Base-by-base conservation (phyloP, 2,329 filamentous ascomycete species). In the Botrytis deweyae region DNA sequence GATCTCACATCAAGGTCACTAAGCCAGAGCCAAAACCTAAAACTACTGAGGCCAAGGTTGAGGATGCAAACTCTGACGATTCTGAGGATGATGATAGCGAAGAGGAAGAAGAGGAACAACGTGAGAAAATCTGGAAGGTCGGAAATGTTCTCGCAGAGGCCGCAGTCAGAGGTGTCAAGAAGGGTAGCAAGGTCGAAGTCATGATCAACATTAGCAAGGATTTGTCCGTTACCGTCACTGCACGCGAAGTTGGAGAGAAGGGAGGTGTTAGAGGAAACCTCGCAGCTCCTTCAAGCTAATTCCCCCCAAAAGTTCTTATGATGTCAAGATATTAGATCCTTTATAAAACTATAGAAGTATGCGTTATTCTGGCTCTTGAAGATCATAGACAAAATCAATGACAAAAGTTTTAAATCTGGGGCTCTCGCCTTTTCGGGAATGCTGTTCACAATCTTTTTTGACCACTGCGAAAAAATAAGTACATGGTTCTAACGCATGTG, bases 101-200 rank as follows among this genome's bases (percentile, higher is more conserved):
- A 62, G 94, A 97, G 52, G 94, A 97, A 79, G 92, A 92, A 72
- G 93, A 97, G 83, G 95, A 98, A 85, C 88, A 91, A 80, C 88
- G 95, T 77, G 93, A 97, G 85, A 94, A 96, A 88, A 87, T 96
- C 74, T 98, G 94, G 94, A 97, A 97, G 88, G 88, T 94, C 66
- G 93, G 93, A 78, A 90, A 87, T 76, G 87, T 91, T 44, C 89
- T 99, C 75, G 95, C 94, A 75, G 96, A 99, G 86, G 92, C 93
- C 18, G 92, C 92, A 46, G 85, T 99, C 82, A 92, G 89, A 83
- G 93, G 88, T 74, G 89, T 97, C 78, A 95, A 95, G 90, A 94
- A 95, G 85, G 92, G 90, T 74, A 89, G 89, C 80, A 97, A 97
- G 87, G 90, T 99, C 77, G 96, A 99, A 87, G 91, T 98, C 72